Percentiles rank a stretch among this genome's conserved stretches.
Conservation (phyloP, 208 protist species). For the Trichomonas tenax region DNA sequence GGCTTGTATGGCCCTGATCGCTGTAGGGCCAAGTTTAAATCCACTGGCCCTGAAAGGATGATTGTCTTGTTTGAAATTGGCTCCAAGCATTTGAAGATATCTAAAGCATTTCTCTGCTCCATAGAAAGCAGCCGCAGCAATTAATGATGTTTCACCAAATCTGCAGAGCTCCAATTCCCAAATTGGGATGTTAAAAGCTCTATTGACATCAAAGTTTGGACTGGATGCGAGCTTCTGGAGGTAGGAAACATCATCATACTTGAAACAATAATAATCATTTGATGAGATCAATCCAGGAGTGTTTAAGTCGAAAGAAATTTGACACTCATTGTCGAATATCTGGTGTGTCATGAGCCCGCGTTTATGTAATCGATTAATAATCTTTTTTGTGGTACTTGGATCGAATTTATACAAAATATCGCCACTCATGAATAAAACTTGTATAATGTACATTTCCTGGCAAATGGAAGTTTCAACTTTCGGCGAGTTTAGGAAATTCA, state of each 20-base stretch:
- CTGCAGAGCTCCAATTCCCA: background rate
- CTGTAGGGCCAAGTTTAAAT: background rate
- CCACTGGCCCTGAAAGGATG: background rate
- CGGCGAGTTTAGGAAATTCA: background rate
- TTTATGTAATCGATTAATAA: background rate
- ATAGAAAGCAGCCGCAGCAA: background rate
- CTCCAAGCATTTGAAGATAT: background rate
- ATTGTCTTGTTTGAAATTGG: background rate
- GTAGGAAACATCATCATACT: background rate
- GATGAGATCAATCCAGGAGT: background rate
- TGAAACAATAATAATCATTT: background rate
- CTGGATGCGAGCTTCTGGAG: background rate
- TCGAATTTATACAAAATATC: background rate
- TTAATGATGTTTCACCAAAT: background rate
- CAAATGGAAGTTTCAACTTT: background rate
- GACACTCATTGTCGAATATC: background rate
- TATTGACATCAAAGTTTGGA: background rate
- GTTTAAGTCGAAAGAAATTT: background rate
- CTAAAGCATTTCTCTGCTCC: background rate
- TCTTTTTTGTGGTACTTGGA: background rate
- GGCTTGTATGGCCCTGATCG: background rate
- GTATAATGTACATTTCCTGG: background rate
- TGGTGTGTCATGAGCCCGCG: too few species aligned
- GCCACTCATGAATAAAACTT: background rate
- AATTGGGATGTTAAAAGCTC: background rate